Base-by-base conservation (phyloP, 116 monocot species). In the Thalassia testudinum region DNA sequence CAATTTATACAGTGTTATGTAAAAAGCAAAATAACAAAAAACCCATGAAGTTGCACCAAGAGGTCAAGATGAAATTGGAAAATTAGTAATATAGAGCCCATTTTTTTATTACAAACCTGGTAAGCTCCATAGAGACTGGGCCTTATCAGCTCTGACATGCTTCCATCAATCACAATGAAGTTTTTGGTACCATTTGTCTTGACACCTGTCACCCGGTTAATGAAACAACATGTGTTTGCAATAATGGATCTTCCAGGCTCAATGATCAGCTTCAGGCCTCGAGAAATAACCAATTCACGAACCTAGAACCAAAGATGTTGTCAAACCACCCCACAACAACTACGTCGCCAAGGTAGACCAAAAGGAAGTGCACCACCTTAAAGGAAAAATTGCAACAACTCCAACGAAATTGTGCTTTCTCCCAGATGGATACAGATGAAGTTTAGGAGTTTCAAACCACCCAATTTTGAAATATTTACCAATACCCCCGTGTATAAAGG, bases 191-290 rank as follows among this genome's bases (percentile, higher is more conserved):
- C 97, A 58, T 99, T 99, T 58, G 97, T 80, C 63, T 99, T 99
- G 28, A 99, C 97, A 61, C 97, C 97, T 55, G 90, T 99, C 44
- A 99, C 97, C 20, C 71, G 71, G 63, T 89, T 99, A 52, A 99
- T 85, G 26, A 97, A 89, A 61, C 89, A 97, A 71, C 89, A 97
- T 49, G 97, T 99, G 52, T 99, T 99, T 28, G 90, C 97, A 64
- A 99, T 82, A 42, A 99, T 72, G n/a, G 97, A 99, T 63, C 97
- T 82, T 70, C 97, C 97, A 48, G 90, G 97, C 62, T 99, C 97
- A 59, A 99, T 99, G 17, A 99, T 99, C 38, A 99, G 86, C 26
- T 68, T 86, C 7, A 99, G 61, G 66, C 56, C 68, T 47, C 86
- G 69, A 50, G 99, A 89, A 42, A 61, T 64, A 59, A 99, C 99